Evolutionary conservation across 75 land plant species (phyloP).

Genomic region (Larix kaempferi): DNA sequence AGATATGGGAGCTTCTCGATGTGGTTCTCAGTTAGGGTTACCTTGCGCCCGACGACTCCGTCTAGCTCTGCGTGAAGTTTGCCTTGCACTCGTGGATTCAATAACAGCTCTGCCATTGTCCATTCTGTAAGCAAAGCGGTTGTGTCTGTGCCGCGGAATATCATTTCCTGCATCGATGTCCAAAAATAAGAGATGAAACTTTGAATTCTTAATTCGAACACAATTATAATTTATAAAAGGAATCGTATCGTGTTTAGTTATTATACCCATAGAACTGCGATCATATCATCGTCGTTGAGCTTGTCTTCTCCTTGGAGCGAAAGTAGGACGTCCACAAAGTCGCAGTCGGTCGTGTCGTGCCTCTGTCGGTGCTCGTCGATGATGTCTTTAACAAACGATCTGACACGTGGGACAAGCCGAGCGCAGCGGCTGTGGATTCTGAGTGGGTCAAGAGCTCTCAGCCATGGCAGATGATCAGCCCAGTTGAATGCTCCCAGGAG

Average conservation of each 20-base stretch:
- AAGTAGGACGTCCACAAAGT: constrained; percentile 66
- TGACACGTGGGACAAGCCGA: constrained; percentile 35
- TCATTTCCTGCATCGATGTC: constrained; percentile 68
- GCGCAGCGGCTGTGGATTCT: constrained; percentile 28
- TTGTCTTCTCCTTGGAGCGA: constrained; percentile 39
- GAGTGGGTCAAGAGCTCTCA: constrained; percentile 23
- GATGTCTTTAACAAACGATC: constrained; percentile 32
- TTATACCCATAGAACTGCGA: constrained; percentile 55
- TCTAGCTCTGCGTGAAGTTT: constrained; percentile 34
- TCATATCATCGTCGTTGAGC: constrained; percentile 36
- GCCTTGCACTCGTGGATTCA: constrained; percentile 32
- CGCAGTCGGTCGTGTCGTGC: neutral
- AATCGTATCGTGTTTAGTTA: constrained; percentile 16
- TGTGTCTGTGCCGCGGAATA: constrained; percentile 57
- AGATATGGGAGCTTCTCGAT: no score
- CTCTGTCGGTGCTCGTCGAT: constrained; percentile 31
- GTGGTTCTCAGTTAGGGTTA: no score
- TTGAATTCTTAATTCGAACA: no score
- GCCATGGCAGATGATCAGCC: constrained; percentile 59
- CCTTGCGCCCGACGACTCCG: constrained; percentile 6
- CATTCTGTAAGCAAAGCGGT: constrained; percentile 47
- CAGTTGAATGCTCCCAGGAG: constrained; percentile 34
- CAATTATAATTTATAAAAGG: no score
- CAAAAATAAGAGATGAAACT: no score
- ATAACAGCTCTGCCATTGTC: constrained; percentile 43